These are phyloP conservation scores for Collybia sordida DNA, from an alignment of 768 basidiomycete species.

Conservation along the genomic window DNA sequence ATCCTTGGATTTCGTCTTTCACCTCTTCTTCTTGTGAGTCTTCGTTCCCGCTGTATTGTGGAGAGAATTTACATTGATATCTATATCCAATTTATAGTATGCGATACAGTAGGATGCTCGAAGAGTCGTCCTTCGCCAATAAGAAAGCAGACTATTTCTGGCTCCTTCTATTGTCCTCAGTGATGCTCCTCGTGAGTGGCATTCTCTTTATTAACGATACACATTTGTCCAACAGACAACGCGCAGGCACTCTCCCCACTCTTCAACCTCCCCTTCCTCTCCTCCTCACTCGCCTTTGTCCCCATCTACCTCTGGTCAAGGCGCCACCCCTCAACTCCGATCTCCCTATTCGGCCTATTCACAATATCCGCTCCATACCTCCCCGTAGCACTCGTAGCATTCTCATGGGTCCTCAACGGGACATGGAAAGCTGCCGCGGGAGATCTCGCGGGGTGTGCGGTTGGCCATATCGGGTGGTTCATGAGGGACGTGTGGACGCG, in stretches of 20 bases:
- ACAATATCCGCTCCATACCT: slow-evolving; percentile 96
- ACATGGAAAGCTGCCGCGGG: slow-evolving; percentile 83
- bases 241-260: slow-evolving; percentile 76
- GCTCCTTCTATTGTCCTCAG: slow-evolving; percentile 81
- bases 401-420: slow-evolving; percentile 82
- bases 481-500: slow-evolving; percentile 84
- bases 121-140: slow-evolving; percentile 94
- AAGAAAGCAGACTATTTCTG: slow-evolving; percentile 93
- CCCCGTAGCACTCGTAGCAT: slow-evolving; percentile 85
- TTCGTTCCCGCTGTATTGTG: background rate
- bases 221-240: slow-evolving; percentile 3
- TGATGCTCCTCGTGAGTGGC: slow-evolving; percentile 78
- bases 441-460: slow-evolving; percentile 81
- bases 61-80: background rate
- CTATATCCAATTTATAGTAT: slow-evolving; percentile 55
- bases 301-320: slow-evolving; percentile 98
- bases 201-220: background rate
- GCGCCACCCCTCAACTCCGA: slow-evolving; percentile 91
- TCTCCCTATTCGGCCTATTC: slow-evolving; percentile 92
- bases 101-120: slow-evolving; percentile 95
- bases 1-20: slow-evolving; percentile 93
- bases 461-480: slow-evolving; percentile 87
- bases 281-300: slow-evolving; percentile 89
- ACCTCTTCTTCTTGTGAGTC: slow-evolving; percentile 97
- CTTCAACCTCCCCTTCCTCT: slow-evolving; percentile 91